Evolutionary conservation across 169 alveolate species (phyloP).

Genomic region (Cryptosporidium muris): DNA sequence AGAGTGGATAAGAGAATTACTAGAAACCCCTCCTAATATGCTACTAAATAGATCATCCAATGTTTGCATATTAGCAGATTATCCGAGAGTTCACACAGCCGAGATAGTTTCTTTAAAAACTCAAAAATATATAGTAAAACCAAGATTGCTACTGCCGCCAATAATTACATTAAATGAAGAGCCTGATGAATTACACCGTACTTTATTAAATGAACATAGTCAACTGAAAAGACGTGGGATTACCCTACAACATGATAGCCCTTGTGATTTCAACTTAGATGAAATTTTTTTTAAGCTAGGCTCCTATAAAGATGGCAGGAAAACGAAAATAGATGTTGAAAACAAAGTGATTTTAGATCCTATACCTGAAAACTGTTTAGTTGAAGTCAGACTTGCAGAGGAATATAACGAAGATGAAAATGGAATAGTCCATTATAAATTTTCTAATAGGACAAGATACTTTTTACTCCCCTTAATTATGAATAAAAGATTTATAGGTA

Average conservation of each 20-base stretch:
- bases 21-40: too few species aligned
- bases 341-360: constrained; percentile 5
- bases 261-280: not conserved
- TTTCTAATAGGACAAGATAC: constrained; percentile 19
- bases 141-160: constrained; percentile 5
- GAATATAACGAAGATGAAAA: not conserved
- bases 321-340: not conserved
- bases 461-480: constrained; percentile 18
- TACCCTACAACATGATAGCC: not conserved
- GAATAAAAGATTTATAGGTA: not conserved
- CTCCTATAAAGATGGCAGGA: not conserved
- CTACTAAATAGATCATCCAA: not conserved
- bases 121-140: constrained; percentile 7
- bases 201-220: constrained; percentile 20
- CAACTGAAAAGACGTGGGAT: constrained; percentile 35
- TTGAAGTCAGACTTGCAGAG: constrained; percentile 24
- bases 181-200: constrained; percentile 22
- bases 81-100: constrained; percentile 29
- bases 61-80: constrained; percentile 5
- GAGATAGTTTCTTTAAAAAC: constrained; percentile 37
- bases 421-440: constrained; percentile 14
- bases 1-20: not conserved
- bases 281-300: constrained; percentile 5
- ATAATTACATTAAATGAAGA: constrained; percentile 8
- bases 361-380: constrained; percentile 33